Base-by-base conservation (phyloP, 1,284 basidiomycete genomes). In the Malassezia japonica region DNA sequence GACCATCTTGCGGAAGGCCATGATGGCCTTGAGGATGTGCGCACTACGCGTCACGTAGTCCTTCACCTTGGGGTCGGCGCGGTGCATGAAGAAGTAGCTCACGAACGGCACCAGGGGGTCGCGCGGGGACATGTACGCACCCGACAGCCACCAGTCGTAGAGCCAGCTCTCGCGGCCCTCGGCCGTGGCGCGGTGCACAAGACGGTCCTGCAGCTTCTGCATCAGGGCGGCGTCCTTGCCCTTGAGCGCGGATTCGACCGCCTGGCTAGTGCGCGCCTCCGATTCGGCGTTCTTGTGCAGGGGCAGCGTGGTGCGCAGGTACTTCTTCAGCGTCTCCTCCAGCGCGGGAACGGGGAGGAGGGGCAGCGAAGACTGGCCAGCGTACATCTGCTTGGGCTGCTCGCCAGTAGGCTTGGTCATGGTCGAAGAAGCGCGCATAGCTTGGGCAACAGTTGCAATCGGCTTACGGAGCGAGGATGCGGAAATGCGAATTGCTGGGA, bases 91-190 rank as follows among this genome's bases (percentile, higher is more conserved):
- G 76, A 86, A 98, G 78, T 98, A 98, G 78, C 84, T 88, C 65
- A 94, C 89, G 66, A 84, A 87, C 20, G 92, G 88, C 23, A 95
- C 84, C 31, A 95, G 86, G 5, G 91, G 84, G 62, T 94, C 87
- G 40, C 87, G 79, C 56, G 69, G 68, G 32, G 55, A 54, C 61
- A 72, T 72, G 70, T 80, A 79, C 21, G 90, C 91, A 8, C 75
- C 80, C 35, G 95, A 87, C 75, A 96, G 94, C 92, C 92, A 99
- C 92, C 92, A 98, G 51, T 94, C 88, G 48, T 80, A 80, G 28
- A 99, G 79, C 92, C 92, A 99, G 77, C 80, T 91, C 61, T 81
- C 81, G 53, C 73, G 75, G 20, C 73, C 73, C 33, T 74, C 67
- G 46, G 62, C 60, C 32, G 38, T 56, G 0, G 87, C 87, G 4